Conservation (phyloP, 805 yeast genomes). For the Ogataea saltuana region DNA sequence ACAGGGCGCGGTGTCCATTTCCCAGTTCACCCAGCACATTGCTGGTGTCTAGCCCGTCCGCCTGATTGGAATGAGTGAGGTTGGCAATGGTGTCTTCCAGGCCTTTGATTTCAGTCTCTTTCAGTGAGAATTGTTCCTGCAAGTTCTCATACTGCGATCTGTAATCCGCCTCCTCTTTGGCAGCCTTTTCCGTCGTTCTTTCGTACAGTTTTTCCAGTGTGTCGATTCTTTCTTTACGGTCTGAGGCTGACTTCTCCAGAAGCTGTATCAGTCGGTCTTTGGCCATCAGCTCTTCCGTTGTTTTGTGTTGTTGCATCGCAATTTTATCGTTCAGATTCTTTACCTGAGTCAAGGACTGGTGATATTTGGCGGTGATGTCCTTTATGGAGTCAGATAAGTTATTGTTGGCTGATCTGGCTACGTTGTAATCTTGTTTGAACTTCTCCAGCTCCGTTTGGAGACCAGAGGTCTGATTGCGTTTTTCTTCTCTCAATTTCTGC, state of each 20-base stretch:
- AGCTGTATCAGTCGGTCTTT: constrained; percentile 63
- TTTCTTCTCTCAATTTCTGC: constrained; percentile 30
- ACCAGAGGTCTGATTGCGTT: constrained; percentile 32
- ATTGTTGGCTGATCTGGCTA: constrained; percentile 32
- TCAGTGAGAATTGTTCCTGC: constrained; percentile 37
- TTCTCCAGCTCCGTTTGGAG: constrained; percentile 40
- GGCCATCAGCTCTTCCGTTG: constrained; percentile 55
- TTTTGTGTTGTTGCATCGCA: constrained; percentile 47
- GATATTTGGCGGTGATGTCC: constrained; percentile 40
- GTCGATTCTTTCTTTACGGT: constrained; percentile 50
- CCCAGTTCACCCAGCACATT: constrained; percentile 26
- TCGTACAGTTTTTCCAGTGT: constrained; percentile 53
- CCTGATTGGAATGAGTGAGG: constrained; percentile 31
- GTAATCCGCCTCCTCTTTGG: constrained; percentile 39
- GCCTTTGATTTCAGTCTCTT: constrained; percentile 41
- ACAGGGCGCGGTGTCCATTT: constrained; percentile 20
- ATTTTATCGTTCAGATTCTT: constrained; percentile 48
- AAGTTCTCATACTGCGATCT: constrained; percentile 38
- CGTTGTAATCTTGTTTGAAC: constrained; percentile 33
- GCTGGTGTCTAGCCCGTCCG: constrained; percentile 13
- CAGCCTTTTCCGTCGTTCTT: constrained; percentile 41
- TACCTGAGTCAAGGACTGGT: constrained; percentile 45
- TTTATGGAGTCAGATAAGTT: constrained; percentile 38
- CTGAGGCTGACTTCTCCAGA: constrained; percentile 53
- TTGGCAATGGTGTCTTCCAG: constrained; percentile 48